phyloP scores from a whole-genome alignment of 176 grass and related monocot genomes.

The Alloteropsis semialata region DNA sequence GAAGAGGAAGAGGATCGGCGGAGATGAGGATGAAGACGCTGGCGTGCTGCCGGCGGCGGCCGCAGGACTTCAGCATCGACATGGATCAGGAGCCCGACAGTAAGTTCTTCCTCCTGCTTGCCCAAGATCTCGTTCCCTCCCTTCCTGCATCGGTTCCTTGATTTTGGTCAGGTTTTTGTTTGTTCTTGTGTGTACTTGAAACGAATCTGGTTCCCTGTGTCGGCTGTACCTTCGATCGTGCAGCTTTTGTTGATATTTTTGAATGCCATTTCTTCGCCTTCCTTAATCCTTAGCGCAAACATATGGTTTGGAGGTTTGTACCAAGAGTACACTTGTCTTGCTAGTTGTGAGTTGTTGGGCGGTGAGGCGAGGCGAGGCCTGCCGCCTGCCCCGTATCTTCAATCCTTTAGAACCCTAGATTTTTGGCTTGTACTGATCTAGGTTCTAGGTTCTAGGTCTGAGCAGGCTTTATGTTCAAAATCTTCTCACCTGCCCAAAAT shows the following conservation, averaged over 20 bases:
- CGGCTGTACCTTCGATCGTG: neutral
- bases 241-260: neutral
- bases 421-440: neutral
- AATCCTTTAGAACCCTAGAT: neutral
- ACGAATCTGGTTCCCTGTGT: neutral
- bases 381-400: neutral
- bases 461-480: neutral
- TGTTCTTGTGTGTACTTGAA: neutral
- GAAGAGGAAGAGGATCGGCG: neutral
- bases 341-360: neutral
- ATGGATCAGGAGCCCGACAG: constrained; percentile 74
- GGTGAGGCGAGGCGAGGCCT: too few species aligned
- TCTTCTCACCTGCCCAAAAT: constrained; percentile 12
- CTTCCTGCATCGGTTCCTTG: neutral
- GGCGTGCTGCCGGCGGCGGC: constrained; percentile 88
- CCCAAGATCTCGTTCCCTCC: neutral
- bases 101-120: constrained; percentile 25
- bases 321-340: neutral
- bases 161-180: neutral
- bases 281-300: neutral
- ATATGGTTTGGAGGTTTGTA: neutral
- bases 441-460: neutral
- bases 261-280: neutral
- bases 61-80: constrained; percentile 94
- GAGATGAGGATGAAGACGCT: constrained; percentile 71